Percentiles rank a stretch among this genome's conserved stretches.
These are phyloP conservation scores for Myriosclerotinia curreyana DNA, from an alignment of 2,329 filamentous ascomycete genomes.

Conservation along the genomic window DNA sequence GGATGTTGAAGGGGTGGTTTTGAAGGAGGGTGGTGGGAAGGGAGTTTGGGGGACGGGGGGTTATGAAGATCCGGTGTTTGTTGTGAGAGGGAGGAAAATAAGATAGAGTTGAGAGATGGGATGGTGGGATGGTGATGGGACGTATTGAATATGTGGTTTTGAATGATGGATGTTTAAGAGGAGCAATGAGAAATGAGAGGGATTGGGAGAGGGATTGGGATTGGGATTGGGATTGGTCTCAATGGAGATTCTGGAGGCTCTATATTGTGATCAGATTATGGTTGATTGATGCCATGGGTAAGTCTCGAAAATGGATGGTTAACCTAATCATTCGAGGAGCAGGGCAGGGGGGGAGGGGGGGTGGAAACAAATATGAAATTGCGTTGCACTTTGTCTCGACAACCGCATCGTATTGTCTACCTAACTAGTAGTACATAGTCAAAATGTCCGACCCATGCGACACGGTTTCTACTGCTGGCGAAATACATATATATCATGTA, in stretches of 20 bases:
- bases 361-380: background rate
- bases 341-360: no score
- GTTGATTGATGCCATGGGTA: background rate
- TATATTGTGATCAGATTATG: no score
- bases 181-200: background rate
- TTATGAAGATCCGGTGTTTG: slow-evolving; percentile 45
- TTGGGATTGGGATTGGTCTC: no score
- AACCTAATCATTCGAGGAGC: background rate
- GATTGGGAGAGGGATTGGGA: no score
- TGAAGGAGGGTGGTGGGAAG: slow-evolving; percentile 42
- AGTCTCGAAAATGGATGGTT: slow-evolving; percentile 1
- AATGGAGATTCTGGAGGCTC: background rate
- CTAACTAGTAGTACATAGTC: background rate
- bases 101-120: background rate
- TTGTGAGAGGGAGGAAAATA: slow-evolving; percentile 40
- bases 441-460: background rate
- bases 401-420: background rate
- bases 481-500: no score
- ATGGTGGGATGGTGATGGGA: background rate
- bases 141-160: background rate
- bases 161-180: background rate
- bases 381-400: background rate
- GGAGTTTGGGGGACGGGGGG: slow-evolving; percentile 1
- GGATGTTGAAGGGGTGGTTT: slow-evolving; percentile 51
- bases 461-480: background rate